A percentile compares a stretch with the other conserved stretches of the same genome.
Evolutionary conservation across 768 basidiomycete species (phyloP).

Genomic region (Mycena latifolia): DNA sequence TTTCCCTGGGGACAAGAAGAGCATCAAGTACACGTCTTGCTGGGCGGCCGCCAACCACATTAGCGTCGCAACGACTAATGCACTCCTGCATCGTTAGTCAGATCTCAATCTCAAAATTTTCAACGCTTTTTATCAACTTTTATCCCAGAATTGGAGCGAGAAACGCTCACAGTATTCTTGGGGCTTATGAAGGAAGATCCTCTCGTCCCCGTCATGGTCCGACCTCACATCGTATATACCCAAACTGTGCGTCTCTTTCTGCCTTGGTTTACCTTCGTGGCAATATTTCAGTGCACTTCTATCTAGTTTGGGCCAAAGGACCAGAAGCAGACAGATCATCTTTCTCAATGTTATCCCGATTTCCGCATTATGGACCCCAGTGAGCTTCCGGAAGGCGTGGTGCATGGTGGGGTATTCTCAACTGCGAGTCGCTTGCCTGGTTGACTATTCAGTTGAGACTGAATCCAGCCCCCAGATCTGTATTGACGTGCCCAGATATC

Average conservation of each 20-base stretch:
- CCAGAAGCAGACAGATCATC: conserved; percentile 18
- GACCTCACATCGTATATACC: conserved; percentile 11
- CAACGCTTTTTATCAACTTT: not conserved
- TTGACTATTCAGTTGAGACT: not conserved
- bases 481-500: conserved; percentile 30
- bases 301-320: not conserved
- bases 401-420: conserved; percentile 9
- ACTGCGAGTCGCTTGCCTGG: conserved; percentile 9
- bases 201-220: conserved; percentile 25
- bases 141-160: conserved; percentile 25
- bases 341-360: conserved; percentile 24
- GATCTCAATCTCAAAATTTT: not conserved
- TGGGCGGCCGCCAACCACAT: conserved; percentile 56
- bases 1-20: conserved; percentile 61
- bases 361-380: conserved; percentile 16
- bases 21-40: conserved; percentile 62
- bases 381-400: conserved; percentile 29
- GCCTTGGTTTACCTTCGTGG: not conserved
- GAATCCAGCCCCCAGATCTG: conserved; percentile 9
- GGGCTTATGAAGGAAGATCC: conserved; percentile 23
- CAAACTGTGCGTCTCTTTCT: conserved; percentile 12
- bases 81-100: conserved; percentile 20
- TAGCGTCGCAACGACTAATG: conserved; percentile 25
- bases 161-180: conserved; percentile 18
- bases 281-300: not conserved